A percentile compares a stretch with the other conserved stretches of the same genome.
Evolutionary conservation across 306 rosid genomes (phyloP).

Genomic region (Prunus campanulata): DNA sequence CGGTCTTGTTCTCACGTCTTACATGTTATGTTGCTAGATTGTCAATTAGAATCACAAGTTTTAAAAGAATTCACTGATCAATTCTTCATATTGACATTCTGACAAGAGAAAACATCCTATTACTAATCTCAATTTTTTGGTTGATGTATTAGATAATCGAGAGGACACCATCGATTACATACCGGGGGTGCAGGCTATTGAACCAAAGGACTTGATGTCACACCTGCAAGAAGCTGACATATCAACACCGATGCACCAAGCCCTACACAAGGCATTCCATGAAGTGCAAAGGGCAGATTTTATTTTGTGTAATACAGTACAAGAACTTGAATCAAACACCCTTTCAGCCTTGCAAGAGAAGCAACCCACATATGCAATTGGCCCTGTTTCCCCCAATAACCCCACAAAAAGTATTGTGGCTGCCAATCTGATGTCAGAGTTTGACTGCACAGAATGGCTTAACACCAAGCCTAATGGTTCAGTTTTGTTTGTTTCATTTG

Average conservation of each 20-base stretch:
- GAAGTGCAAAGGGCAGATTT: slow-evolving; percentile 27
- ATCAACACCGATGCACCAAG: background rate
- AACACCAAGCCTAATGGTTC: slow-evolving; percentile 24
- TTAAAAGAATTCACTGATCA: too few relatives aligned
- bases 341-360: slow-evolving; percentile 27
- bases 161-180: slow-evolving; percentile 30
- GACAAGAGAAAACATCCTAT: too few relatives aligned
- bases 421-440: slow-evolving; percentile 20
- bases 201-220: slow-evolving; percentile 28
- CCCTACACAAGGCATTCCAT: slow-evolving; percentile 17
- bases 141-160: slow-evolving; percentile 22
- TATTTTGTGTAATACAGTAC: slow-evolving; percentile 25
- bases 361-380: slow-evolving; percentile 32
- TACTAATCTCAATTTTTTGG: too few relatives aligned
- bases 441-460: slow-evolving; percentile 30
- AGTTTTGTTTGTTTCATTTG: slow-evolving; percentile 25
- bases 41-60: too few relatives aligned
- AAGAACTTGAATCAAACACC: slow-evolving; percentile 34
- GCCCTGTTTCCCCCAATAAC: slow-evolving; percentile 16
- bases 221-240: slow-evolving; percentile 8
- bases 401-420: slow-evolving; percentile 14
- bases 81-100: too few relatives aligned
- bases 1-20: too few relatives aligned
- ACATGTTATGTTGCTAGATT: too few relatives aligned
- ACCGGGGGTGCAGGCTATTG: slow-evolving; percentile 27